A percentile compares a stretch with the other conserved stretches of the same genome.
Evolutionary conservation across 441 rosid species (phyloP).

Genomic region (Populus hybrid): DNA sequence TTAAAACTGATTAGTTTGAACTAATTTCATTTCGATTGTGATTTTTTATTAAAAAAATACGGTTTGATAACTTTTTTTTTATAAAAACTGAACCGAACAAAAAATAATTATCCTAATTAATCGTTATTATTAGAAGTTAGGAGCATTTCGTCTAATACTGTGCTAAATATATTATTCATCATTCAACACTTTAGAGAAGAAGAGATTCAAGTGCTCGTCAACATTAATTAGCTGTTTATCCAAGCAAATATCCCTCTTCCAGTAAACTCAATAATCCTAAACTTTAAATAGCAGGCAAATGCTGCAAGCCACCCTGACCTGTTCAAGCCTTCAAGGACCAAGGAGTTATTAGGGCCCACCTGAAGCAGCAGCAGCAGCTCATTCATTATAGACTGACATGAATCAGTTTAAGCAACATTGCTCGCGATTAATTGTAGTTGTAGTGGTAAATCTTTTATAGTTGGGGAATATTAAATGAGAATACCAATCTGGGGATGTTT

Average conservation of each 20-base stretch:
- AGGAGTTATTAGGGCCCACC: not conserved
- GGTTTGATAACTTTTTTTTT: too few relatives aligned
- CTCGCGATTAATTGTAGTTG: too few relatives aligned
- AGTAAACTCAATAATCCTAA: too few relatives aligned
- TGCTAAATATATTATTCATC: not conserved
- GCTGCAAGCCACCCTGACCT: not conserved
- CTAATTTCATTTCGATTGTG: accelerated
- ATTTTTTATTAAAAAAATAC: too few relatives aligned
- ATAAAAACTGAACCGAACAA: too few relatives aligned
- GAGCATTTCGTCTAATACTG: not conserved
- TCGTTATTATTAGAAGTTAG: too few relatives aligned
- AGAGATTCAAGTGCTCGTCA: not conserved
- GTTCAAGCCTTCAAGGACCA: not conserved
- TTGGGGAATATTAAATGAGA: not conserved
- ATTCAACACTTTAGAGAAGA: not conserved
- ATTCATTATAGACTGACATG: not conserved
- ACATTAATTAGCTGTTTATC: not conserved
- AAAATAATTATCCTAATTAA: too few relatives aligned
- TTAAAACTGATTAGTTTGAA: accelerated
- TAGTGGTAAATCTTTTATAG: too few relatives aligned
- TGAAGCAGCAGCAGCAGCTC: not conserved
- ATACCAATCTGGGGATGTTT: not conserved
- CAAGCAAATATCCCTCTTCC: not conserved
- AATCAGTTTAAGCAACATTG: not conserved
- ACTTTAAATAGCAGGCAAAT: too few relatives aligned